Evolutionary conservation across 2,329 filamentous ascomycete species (phyloP).

Genomic region (Sporothrix inflata): DNA sequence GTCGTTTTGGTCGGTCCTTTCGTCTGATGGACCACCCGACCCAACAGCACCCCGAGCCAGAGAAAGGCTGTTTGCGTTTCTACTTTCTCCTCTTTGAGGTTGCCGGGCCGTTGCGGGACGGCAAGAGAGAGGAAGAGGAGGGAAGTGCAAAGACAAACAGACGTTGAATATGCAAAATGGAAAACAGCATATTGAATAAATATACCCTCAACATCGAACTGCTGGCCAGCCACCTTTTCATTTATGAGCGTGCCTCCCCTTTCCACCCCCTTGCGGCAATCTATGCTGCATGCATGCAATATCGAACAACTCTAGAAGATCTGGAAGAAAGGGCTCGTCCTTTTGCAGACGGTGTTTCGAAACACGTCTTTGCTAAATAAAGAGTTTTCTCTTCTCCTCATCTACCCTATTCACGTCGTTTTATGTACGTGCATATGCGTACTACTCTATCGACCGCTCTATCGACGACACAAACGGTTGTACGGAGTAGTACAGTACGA

Average conservation of each 20-base stretch:
- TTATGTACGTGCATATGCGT: slow-evolving; percentile 20
- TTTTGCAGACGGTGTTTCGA: background rate
- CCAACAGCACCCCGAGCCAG: background rate
- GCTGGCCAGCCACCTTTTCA: background rate
- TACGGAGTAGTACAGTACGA: too few species aligned
- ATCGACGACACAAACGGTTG: background rate
- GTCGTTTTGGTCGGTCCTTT: background rate
- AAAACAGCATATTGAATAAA: background rate
- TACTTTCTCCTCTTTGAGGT: background rate
- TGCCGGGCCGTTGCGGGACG: slow-evolving; percentile 18
- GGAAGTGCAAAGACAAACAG: background rate
- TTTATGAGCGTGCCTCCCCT: too few species aligned
- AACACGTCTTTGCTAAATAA: slow-evolving; percentile 3
- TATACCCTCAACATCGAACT: background rate
- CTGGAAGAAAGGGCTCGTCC: background rate
- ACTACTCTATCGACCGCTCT: background rate
- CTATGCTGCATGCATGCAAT: slow-evolving; percentile 19
- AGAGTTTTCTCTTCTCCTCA: background rate
- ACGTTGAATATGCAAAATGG: background rate
- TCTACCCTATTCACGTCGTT: background rate
- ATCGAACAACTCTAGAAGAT: background rate
- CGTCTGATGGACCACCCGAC: background rate
- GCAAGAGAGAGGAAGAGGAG: background rate
- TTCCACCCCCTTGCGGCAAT: slow-evolving; percentile 1
- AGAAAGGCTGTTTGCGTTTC: background rate